Conservation (phyloP, 2,329 filamentous ascomycete genomes). For the Fusarium praegraminearum region DNA sequence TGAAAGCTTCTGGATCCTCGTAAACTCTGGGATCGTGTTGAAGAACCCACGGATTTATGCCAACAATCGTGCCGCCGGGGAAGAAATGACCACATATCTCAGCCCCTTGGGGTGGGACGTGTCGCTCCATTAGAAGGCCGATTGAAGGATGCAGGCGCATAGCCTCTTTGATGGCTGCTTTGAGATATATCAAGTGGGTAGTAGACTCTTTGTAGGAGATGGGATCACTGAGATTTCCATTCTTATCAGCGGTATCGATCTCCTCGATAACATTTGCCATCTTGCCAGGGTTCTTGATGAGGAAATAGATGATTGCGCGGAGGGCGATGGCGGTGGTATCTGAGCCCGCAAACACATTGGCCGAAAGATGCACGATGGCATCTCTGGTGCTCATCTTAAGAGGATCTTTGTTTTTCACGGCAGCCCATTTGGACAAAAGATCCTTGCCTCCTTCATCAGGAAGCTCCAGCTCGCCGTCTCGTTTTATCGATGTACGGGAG, state of each 20-base stretch:
- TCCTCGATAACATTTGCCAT: background rate
- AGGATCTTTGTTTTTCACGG: background rate
- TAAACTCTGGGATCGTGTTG: background rate
- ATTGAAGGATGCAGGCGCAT: constrained; percentile 38
- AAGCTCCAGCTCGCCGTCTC: background rate
- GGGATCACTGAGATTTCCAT: background rate
- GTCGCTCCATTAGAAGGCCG: constrained; percentile 19
- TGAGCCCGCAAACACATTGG: background rate
- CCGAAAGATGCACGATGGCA: background rate
- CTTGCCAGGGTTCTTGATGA: background rate
- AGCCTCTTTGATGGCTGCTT: constrained; percentile 38
- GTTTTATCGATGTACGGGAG: background rate
- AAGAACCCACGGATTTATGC: background rate
- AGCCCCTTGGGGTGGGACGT: background rate
- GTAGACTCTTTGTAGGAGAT: background rate
- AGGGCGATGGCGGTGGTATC: background rate
- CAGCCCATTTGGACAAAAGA: background rate
- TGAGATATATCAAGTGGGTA: constrained; percentile 14
- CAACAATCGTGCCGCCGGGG: background rate
- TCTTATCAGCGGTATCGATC: background rate
- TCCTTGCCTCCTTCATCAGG: background rate
- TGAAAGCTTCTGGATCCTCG: background rate
- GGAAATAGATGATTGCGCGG: background rate
- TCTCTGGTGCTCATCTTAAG: constrained; percentile 1
- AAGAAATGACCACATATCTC: background rate